These are phyloP conservation scores for Phoma sp. DNA, from an alignment of 2,329 filamentous ascomycete genomes.

Conservation along the genomic window DNA sequence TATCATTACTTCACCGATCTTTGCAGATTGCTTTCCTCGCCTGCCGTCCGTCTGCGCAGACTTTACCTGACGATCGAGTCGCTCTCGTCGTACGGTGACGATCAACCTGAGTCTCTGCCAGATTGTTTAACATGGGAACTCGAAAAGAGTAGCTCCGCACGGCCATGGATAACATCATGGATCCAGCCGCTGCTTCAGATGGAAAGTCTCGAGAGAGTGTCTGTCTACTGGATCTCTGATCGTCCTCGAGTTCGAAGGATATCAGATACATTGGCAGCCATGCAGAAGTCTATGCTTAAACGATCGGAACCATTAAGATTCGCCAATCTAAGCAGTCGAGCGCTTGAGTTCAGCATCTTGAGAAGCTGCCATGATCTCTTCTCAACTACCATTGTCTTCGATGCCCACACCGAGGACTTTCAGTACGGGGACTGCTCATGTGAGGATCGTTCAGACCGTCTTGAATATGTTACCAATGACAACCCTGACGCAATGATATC, in stretches of 20 bases:
- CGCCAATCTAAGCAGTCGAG: background rate
- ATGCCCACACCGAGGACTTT: background rate
- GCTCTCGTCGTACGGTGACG: slow-evolving; percentile 9
- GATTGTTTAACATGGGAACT: slow-evolving; percentile 21
- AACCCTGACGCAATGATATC: background rate
- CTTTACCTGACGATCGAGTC: slow-evolving; percentile 27
- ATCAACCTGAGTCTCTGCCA: slow-evolving; percentile 8
- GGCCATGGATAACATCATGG: slow-evolving; percentile 23
- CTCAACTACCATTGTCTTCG: background rate
- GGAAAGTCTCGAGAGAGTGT: slow-evolving; percentile 19
- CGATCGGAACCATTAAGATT: background rate
- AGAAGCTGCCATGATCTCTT: background rate
- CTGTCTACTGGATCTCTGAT: slow-evolving; percentile 25
- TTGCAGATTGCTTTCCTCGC: slow-evolving; percentile 27
- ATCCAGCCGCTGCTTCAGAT: slow-evolving; percentile 25
- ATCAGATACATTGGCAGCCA: slow-evolving; percentile 18
- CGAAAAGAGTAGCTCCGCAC: slow-evolving; percentile 8
- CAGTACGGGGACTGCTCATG: slow-evolving; percentile 8
- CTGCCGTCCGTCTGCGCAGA: slow-evolving; percentile 22
- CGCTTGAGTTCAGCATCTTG: slow-evolving; percentile 8
- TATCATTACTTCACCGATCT: slow-evolving; percentile 32
- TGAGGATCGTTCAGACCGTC: background rate
- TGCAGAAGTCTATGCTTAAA: slow-evolving; percentile 24
- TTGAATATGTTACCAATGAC: background rate
- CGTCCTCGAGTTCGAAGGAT: slow-evolving; percentile 19